Evolutionary conservation across 192 early-diverging fungal genomes (phyloP), one percentile per base, ranked within the genome.

Genomic region (Endogone sp.): DNA sequence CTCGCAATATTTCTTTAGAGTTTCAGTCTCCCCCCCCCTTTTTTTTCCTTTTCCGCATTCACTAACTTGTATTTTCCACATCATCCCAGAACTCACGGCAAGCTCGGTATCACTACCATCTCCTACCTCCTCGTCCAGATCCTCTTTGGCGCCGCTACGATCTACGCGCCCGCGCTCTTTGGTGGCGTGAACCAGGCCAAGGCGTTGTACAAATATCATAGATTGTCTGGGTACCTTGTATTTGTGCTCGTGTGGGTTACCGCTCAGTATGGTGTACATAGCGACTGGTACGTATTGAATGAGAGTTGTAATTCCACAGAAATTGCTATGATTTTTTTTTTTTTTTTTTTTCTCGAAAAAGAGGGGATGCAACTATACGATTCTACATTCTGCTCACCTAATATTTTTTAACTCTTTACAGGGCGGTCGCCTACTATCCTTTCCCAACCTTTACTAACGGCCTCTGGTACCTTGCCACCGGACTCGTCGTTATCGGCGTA

Each of bases 131-230:
- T 75, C 2, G 54, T 81, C 16, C 79, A 81, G 54, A 3, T 71
- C 2, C 16, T 78, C 6, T 73, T 67, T 64, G 79, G 79, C n/a
- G 20, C 70, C 9, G 32, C 63, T 21, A 74, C 77, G 4, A 72
- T 65, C 3, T 69, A 72, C 66, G 37, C 71, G 4, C 75, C 75
- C 23, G 49, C 54, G 20, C 3, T 75, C 13, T 71, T 68, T 31
- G 79, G 79, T 3, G 70, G 72, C 3, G 67, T 66, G 4, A 8
- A 37, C 4, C 62, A 69, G 28, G 75, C 79, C 6, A 75, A 70
- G 54, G 60, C 30, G 2, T 37, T 81, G 11, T 81, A 70, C 64
- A 81, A 77, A 29, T 81, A 77, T 58, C 79, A 81, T 62, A 49
- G 79, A 4, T 30, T 75, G 44, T 67, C 69, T 25, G 79, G 79